Base-by-base conservation (phyloP, 192 early-diverging fungal genomes). In the Podochytrium sp. region DNA sequence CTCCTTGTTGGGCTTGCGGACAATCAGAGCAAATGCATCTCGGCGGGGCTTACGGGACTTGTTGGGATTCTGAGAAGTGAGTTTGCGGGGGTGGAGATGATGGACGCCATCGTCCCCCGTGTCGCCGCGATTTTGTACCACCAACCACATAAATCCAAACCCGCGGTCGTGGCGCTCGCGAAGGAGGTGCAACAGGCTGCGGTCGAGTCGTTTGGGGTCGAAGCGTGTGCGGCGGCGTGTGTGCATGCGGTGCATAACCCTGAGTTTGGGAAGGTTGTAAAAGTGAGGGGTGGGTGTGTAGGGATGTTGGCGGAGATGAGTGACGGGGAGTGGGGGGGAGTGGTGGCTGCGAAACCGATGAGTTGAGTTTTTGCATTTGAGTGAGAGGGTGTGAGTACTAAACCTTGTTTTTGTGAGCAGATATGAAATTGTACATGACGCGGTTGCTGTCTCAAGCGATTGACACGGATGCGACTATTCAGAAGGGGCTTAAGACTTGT, bases 241-340 rank as follows among this genome's bases (percentile, higher is more conserved):
- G 27, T 59, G 16, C 71, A 74, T 40, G 77, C 32, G 23, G 12
- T 78, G n/a, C n/a, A 59, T 30, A 52, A 57, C 25, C 57, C 71
- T 6, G 77, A 74, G 47, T 74, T 67, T 55, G 77, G 47, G 1
- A 74, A 78, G 43, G 37, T n/a, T 35, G 14, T 53, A 32, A 65
- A 69, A 50, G 62, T 78, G 4, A 27, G 65, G 20, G 58, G 33
- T 35, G 77, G 77, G 25, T 67, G 71, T 50, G 34, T 63, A 4
- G 57, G 27, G 4, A 65, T 74, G 35, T 39, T 78, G 34, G 53
- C 70, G 4, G 71, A 73, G 33, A n/a, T 78, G 16, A 67, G 52
- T 55, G 71, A 61, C 30, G 64, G 57, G 5, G 77, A 78, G 4
- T 78, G 77, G 77, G 12, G 35, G 40, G 47, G 16, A 65, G 38